A percentile compares a stretch with the other conserved stretches of the same genome.
phyloP scores from a whole-genome alignment of 345 rosid species.

The Theobroma cacao region DNA sequence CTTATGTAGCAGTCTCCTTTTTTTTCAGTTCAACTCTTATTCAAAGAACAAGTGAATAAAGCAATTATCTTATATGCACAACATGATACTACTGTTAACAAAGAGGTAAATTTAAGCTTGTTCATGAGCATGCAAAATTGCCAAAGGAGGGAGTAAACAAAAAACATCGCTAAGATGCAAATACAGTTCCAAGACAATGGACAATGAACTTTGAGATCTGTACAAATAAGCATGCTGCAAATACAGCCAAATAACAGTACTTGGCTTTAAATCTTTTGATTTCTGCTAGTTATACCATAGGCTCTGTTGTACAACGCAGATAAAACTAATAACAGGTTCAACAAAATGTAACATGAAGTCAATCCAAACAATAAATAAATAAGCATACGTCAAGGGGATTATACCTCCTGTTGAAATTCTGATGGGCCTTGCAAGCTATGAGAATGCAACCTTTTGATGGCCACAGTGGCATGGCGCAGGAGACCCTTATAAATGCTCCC shows the following conservation, averaged over 20 bases:
- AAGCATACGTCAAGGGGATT: conserved; percentile 7
- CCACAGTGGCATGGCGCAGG: conserved; percentile 65
- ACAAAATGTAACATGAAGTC: background rate
- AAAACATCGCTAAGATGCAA: background rate
- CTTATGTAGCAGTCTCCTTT: background rate
- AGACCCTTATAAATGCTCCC: conserved; percentile 75
- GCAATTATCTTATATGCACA: background rate
- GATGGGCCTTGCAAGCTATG: conserved; percentile 73
- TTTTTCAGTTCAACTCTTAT: background rate
- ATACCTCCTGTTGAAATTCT: conserved; percentile 94
- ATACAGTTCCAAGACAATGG: background rate
- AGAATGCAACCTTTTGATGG: conserved; percentile 67
- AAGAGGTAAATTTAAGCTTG: background rate
- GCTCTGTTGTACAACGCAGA: background rate
- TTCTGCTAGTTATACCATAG: background rate
- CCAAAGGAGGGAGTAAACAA: background rate
- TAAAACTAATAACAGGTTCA: background rate
- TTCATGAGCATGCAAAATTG: background rate
- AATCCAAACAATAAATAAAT: background rate
- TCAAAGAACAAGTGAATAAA: background rate
- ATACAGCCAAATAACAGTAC: background rate
- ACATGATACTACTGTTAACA: background rate
- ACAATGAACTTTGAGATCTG: background rate
- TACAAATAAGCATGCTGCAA: background rate
- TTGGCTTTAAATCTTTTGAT: background rate